phyloP scores from a whole-genome alignment of 108 stramenopile species.

The Cylindrotheca closterium region DNA sequence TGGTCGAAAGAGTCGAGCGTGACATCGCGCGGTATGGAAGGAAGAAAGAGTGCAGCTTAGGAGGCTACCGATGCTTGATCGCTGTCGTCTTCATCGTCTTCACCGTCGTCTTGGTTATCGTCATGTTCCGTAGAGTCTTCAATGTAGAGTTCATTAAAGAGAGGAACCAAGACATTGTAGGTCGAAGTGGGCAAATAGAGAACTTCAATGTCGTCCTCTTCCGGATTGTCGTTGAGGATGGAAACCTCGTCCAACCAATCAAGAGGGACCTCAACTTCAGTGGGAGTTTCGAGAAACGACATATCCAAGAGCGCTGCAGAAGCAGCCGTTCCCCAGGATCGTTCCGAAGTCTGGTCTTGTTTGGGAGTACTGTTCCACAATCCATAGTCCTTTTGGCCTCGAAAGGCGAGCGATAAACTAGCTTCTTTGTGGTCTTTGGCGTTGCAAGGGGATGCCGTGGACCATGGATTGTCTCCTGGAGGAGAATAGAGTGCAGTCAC shows the following conservation, averaged over 20 bases:
- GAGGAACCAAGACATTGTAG: slow-evolving; percentile 17
- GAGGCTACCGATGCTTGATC: too few species aligned
- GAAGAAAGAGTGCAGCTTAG: too few species aligned
- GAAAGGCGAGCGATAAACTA: not conserved
- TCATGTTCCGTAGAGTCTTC: not conserved
- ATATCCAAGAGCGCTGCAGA: not conserved
- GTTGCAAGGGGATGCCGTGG: too few species aligned
- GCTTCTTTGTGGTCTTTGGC: too few species aligned
- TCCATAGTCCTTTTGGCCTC: not conserved
- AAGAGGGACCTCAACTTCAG: not conserved
- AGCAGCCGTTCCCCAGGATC: not conserved
- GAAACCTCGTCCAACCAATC: slow-evolving; percentile 17
- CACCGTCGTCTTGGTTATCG: not conserved
- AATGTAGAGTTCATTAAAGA: slow-evolving; percentile 20
- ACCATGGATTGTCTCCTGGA: too few species aligned
- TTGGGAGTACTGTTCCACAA: not conserved
- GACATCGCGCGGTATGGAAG: too few species aligned
- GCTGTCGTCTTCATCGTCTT: slow-evolving; percentile 2
- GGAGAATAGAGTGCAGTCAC: too few species aligned
- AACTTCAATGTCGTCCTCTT: slow-evolving; percentile 20
- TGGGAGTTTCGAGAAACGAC: not conserved
- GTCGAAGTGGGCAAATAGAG: slow-evolving; percentile 12
- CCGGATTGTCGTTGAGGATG: slow-evolving; percentile 18
- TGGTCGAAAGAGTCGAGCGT: too few species aligned
- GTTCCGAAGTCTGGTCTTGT: not conserved